Conservation (phyloP, 257 asterid genomes). For the Solanum commersonii region DNA sequence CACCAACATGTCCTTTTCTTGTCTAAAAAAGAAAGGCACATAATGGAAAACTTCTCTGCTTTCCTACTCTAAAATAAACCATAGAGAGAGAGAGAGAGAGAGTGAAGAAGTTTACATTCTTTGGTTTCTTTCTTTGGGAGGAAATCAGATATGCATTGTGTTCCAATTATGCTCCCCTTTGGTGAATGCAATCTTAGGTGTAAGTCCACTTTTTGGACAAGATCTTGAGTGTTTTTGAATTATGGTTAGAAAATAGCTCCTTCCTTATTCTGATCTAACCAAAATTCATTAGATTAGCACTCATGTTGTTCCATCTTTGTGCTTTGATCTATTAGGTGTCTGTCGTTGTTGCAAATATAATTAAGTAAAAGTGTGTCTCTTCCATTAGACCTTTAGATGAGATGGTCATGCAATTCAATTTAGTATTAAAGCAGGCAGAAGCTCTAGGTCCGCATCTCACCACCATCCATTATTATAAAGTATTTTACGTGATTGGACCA, state of each 20-base stretch:
- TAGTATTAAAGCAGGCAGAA: neutral
- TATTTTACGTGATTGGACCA: neutral
- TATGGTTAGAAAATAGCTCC: neutral
- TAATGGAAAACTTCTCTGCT: neutral
- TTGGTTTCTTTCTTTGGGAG: neutral
- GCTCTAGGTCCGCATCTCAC: neutral
- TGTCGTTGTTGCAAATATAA: neutral
- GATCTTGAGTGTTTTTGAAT: neutral
- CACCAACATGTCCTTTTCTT: neutral
- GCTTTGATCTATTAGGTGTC: neutral
- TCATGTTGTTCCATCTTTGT: neutral
- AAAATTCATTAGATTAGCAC: neutral
- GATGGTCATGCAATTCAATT: neutral
- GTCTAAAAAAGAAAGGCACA: neutral
- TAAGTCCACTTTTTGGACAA: neutral
- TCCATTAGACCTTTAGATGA: neutral
- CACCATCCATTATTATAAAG: neutral
- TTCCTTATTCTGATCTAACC: neutral
- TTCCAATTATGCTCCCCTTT: neutral
- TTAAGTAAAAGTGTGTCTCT: neutral
- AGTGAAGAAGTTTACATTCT: neutral
- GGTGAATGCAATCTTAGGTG: neutral
- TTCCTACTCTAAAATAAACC: neutral
- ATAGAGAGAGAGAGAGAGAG: too few relatives aligned
- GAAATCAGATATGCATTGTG: neutral